Evolutionary conservation across 106 monocot genomes (phyloP).

Genomic region (Apostasia ramifera): DNA sequence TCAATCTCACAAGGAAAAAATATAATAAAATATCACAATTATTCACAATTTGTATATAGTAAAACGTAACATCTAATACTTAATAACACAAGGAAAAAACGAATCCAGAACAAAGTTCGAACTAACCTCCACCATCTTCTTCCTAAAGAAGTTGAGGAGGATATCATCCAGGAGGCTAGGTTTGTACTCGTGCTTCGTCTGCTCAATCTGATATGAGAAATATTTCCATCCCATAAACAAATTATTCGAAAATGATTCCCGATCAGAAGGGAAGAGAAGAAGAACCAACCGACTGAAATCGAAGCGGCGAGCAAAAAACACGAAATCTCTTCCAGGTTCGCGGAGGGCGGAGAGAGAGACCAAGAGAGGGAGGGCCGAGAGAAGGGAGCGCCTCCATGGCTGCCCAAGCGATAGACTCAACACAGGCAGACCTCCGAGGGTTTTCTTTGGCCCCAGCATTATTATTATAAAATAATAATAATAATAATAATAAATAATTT

Average conservation of each 20-base stretch:
- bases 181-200: slow-evolving; percentile 24
- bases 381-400: slow-evolving; percentile 1
- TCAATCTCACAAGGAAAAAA: too few species aligned
- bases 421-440: background rate
- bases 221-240: background rate
- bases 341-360: background rate
- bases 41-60: too few species aligned
- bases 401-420: background rate
- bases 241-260: background rate
- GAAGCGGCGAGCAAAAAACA: slow-evolving; percentile 1
- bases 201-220: slow-evolving; percentile 11
- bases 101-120: background rate
- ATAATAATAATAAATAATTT: too few species aligned
- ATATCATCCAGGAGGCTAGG: slow-evolving; percentile 34
- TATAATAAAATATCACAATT: too few species aligned
- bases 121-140: slow-evolving; percentile 70
- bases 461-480: background rate
- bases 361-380: background rate
- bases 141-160: slow-evolving; percentile 45
- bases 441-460: background rate
- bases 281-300: slow-evolving; percentile 12
- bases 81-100: background rate
- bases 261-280: background rate
- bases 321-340: background rate
- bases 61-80: background rate